These are phyloP conservation scores for Periconia sp. DNA, from an alignment of 2,329 filamentous ascomycete species.

Conservation along the genomic window DNA sequence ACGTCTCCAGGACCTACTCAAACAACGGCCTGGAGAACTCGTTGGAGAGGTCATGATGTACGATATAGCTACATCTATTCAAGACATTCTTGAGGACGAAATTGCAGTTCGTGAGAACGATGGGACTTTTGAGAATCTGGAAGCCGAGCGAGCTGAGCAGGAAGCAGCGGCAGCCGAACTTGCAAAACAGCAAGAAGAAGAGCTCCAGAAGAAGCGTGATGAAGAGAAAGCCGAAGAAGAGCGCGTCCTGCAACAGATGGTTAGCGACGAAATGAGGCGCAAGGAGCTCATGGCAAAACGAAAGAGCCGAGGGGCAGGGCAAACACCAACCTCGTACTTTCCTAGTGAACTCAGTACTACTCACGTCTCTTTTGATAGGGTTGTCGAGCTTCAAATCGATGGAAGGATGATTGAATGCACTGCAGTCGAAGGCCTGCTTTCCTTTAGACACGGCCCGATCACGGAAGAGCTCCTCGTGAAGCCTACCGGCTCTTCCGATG, in stretches of 20 bases:
- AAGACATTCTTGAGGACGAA: conserved; percentile 83
- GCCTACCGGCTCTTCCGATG: conserved; percentile 62
- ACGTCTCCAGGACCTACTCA: conserved; percentile 73
- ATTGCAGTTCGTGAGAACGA: conserved; percentile 77
- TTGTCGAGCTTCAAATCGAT: conserved; percentile 67
- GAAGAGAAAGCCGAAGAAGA: conserved; percentile 70
- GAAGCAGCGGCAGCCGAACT: conserved; percentile 72
- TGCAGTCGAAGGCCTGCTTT: conserved; percentile 69
- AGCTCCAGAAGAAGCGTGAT: conserved; percentile 47
- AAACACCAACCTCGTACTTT: conserved; percentile 43
- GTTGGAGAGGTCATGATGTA: conserved; percentile 70
- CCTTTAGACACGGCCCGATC: conserved; percentile 69
- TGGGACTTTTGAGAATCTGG: conserved; percentile 79
- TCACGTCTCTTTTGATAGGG: conserved; percentile 69
- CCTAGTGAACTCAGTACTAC: conserved; percentile 42
- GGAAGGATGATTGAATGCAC: conserved; percentile 70
- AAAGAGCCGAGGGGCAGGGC: conserved; percentile 53
- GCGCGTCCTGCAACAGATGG: conserved; percentile 70
- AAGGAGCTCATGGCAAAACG: conserved; percentile 65
- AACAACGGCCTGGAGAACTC: conserved; percentile 70
- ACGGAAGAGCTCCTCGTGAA: conserved; percentile 76
- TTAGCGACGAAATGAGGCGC: conserved; percentile 75
- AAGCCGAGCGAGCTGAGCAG: conserved; percentile 85
- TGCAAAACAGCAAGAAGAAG: conserved; percentile 54
- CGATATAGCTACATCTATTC: conserved; percentile 64